Conservation (phyloP, 2,329 filamentous ascomycete species). For the Zalaria sp. region DNA sequence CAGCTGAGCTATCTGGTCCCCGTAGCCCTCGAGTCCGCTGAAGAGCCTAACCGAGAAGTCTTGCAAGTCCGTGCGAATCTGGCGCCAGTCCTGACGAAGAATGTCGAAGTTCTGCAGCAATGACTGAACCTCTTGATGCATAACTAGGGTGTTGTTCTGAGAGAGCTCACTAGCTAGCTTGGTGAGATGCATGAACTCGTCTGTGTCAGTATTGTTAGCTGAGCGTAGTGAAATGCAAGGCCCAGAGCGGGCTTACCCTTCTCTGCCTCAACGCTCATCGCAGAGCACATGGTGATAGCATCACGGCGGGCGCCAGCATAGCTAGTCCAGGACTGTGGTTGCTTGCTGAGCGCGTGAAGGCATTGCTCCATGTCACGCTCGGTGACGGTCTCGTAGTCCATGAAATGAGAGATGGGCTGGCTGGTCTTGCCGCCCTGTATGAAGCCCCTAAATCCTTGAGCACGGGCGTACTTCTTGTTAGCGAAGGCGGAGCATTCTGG, state of each 20-base stretch:
- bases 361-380: slow-evolving; percentile 33
- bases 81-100: slow-evolving; percentile 1
- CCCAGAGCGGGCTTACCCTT: slow-evolving; percentile 24
- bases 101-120: slow-evolving; percentile 3
- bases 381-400: slow-evolving; percentile 13
- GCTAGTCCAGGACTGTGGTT: slow-evolving; percentile 48
- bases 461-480: slow-evolving; percentile 19
- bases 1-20: neutral
- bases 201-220: neutral
- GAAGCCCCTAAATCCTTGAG: slow-evolving; percentile 12
- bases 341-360: slow-evolving; percentile 37
- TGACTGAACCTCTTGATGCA: neutral
- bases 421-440: slow-evolving; percentile 6
- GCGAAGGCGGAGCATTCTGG: slow-evolving; percentile 36
- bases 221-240: neutral
- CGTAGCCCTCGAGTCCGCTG: neutral
- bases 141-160: neutral
- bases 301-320: slow-evolving; percentile 50
- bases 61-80: neutral
- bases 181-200: slow-evolving; percentile 1
- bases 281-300: slow-evolving; percentile 47
- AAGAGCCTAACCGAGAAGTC: neutral
- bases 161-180: slow-evolving; percentile 3
- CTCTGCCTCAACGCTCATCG: slow-evolving; percentile 43
- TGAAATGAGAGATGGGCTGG: slow-evolving; percentile 7